Evolutionary conservation across 768 basidiomycete species (phyloP).

Genomic region (Aureoboletus auriporus): DNA sequence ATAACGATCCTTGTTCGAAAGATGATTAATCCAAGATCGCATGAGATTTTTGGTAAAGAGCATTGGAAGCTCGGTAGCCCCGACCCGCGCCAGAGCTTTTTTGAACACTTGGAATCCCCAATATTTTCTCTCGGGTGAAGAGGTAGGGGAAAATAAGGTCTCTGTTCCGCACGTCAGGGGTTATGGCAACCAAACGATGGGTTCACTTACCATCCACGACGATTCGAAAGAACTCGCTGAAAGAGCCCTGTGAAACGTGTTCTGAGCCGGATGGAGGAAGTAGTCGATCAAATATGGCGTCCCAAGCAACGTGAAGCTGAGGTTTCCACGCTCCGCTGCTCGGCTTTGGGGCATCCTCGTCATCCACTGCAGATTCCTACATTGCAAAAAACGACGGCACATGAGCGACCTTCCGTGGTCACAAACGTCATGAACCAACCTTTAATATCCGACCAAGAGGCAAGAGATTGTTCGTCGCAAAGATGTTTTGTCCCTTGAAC

Average conservation of each 20-base stretch:
- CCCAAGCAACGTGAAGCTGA: constrained; percentile 91
- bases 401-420: constrained; percentile 6
- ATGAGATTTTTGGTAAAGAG: constrained; percentile 94
- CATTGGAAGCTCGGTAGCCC: constrained; percentile 67
- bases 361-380: constrained; percentile 57
- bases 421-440: constrained; percentile 38
- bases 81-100: constrained; percentile 67
- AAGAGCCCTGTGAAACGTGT: constrained; percentile 47
- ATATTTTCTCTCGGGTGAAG: constrained; percentile 85
- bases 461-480: constrained; percentile 68
- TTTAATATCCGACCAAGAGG: constrained; percentile 75
- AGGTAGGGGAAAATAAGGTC: constrained; percentile 77
- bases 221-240: constrained; percentile 87
- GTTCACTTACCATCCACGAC: constrained; percentile 81
- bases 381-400: neutral
- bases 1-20: constrained; percentile 83
- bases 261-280: constrained; percentile 45
- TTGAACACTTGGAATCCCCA: constrained; percentile 96
- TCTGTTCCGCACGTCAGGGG: constrained; percentile 43
- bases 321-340: constrained; percentile 75
- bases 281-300: constrained; percentile 71
- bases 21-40: constrained; percentile 95
- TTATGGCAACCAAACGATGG: neutral
- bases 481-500: constrained; percentile 72
- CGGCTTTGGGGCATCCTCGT: constrained; percentile 49